These are phyloP conservation scores for Secale cereale DNA, from an alignment of 176 grass and related monocot genomes.

Conservation along the genomic window DNA sequence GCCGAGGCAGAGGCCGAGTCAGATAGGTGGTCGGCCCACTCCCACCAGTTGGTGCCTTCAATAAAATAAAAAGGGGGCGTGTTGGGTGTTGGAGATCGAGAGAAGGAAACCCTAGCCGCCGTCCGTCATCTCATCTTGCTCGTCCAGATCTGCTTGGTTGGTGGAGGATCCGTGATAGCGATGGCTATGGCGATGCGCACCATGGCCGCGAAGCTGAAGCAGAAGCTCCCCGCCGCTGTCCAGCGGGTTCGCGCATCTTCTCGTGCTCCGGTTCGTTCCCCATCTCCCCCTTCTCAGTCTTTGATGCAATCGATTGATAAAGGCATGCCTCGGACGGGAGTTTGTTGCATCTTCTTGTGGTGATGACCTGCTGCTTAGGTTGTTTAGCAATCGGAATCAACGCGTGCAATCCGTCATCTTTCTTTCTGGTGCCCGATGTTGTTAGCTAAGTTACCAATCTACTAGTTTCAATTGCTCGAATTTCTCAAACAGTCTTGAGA, in stretches of 20 bases:
- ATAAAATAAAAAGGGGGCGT: too few relatives aligned
- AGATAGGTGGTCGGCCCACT: too few relatives aligned
- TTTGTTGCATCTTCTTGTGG: not conserved
- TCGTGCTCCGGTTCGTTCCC: not conserved
- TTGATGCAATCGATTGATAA: too few relatives aligned
- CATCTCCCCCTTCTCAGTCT: too few relatives aligned
- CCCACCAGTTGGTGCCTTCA: too few relatives aligned
- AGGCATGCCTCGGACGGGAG: too few relatives aligned
- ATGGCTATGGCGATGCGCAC: not conserved
- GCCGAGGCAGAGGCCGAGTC: too few relatives aligned
- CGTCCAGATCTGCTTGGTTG: not conserved
- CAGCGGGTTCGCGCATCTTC: not conserved
- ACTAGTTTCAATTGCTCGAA: not conserved
- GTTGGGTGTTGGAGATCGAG: too few relatives aligned
- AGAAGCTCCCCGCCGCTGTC: not conserved
- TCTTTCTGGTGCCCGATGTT: not conserved
- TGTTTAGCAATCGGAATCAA: not conserved
- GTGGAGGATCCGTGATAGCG: too few relatives aligned
- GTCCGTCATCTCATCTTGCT: not conserved
- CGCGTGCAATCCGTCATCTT: not conserved
- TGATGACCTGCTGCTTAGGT: not conserved
- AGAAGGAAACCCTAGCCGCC: not conserved
- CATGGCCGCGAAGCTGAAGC: not conserved
- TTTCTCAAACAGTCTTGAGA: not conserved
- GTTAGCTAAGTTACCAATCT: not conserved